phyloP scores from a whole-genome alignment of 805 yeast species.

The Torulaspora indica region DNA sequence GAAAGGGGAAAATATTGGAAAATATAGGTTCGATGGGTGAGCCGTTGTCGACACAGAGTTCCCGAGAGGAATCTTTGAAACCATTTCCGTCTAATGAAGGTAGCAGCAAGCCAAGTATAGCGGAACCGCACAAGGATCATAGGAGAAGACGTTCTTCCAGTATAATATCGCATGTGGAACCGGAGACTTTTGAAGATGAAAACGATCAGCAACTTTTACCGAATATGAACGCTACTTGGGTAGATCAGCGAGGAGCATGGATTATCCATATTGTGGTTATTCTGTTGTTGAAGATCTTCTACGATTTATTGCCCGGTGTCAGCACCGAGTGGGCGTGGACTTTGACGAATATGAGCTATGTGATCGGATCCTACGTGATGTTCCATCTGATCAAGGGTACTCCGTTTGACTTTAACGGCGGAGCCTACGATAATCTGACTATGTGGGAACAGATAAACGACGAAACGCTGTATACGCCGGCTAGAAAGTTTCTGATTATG shows the following conservation, averaged over 20 bases:
- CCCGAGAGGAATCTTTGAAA: conserved; percentile 21
- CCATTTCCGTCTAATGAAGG: conserved; percentile 32
- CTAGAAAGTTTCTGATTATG: conserved; percentile 84
- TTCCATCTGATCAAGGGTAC: conserved; percentile 95
- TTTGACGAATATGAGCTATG: conserved; percentile 82
- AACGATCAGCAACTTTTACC: conserved; percentile 87
- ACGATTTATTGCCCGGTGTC: conserved; percentile 74
- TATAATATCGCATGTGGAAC: conserved; percentile 85
- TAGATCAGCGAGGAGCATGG: conserved; percentile 96
- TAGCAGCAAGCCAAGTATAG: conserved; percentile 9
- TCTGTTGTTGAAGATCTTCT: conserved; percentile 64
- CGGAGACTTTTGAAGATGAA: conserved; percentile 86
- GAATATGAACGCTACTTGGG: conserved; percentile 94
- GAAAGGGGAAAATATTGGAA: no score
- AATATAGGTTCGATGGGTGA: not conserved
- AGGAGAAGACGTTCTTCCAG: conserved; percentile 78
- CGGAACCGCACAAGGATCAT: conserved; percentile 36
- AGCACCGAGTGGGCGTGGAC: conserved; percentile 90
- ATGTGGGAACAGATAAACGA: conserved; percentile 98
- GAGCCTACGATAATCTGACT: conserved; percentile 91
- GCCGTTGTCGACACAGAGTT: conserved; percentile 8
- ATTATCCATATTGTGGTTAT: conserved; percentile 82
- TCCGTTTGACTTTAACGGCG: conserved; percentile 94
- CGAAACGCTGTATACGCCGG: conserved; percentile 96
- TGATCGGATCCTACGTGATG: conserved; percentile 89